Evolutionary conservation across 805 yeast species (phyloP).

Genomic region (Pichia eremophila): DNA sequence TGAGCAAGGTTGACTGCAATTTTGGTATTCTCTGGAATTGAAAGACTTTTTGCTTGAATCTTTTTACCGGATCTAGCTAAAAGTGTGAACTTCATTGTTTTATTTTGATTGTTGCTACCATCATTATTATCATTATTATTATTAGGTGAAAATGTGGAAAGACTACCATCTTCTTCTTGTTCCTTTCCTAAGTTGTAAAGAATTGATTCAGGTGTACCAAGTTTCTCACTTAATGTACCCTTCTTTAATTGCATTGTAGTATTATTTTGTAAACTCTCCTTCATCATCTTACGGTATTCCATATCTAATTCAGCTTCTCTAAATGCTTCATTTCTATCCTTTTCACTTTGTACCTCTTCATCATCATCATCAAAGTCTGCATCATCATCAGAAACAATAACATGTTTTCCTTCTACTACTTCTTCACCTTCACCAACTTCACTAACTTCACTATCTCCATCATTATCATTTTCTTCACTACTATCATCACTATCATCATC

Average conservation of each 20-base stretch:
- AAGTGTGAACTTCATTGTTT: conserved; percentile 33
- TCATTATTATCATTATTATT: too few species aligned
- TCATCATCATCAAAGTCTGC: conserved; percentile 22
- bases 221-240: conserved; percentile 12
- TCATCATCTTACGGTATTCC: conserved; percentile 39
- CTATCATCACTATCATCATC: conserved; percentile 22
- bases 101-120: too few species aligned
- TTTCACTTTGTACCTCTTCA: conserved; percentile 14
- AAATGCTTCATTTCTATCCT: conserved; percentile 21
- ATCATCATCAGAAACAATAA: conserved; percentile 19
- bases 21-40: conserved; percentile 43
- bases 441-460: conserved; percentile 15
- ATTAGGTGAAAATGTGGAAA: too few species aligned
- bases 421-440: conserved; percentile 14
- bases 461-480: conserved; percentile 26
- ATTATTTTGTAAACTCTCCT: conserved; percentile 22
- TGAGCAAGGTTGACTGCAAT: conserved; percentile 42
- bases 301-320: conserved; percentile 34
- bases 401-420: conserved; percentile 12
- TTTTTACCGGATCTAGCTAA: conserved; percentile 46
- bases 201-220: conserved; percentile 27
- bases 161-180: not conserved
- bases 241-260: conserved; percentile 13
- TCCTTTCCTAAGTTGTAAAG: conserved; percentile 19
- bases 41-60: conserved; percentile 33